A percentile compares a stretch with the other conserved stretches of the same genome.
phyloP scores from a whole-genome alignment of 495 filamentous ascomycete species.

The Penicillium coprophilum region DNA sequence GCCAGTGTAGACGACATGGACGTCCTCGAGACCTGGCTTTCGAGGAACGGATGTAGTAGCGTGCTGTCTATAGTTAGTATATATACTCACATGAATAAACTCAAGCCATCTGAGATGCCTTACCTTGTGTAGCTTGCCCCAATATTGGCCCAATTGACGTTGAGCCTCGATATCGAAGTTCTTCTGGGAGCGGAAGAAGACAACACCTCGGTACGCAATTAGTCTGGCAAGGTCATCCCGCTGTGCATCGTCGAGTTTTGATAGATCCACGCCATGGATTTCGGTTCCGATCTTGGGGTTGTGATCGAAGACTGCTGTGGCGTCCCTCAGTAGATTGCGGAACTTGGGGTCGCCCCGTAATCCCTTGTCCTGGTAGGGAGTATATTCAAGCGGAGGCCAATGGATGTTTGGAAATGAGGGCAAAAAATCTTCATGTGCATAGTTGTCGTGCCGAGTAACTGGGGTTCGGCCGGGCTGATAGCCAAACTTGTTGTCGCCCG shows the following conservation, averaged over 20 bases:
- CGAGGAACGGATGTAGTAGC: constrained; percentile 61
- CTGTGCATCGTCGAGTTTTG: constrained; percentile 63
- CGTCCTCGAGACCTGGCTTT: constrained; percentile 61
- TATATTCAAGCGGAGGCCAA: constrained; percentile 52
- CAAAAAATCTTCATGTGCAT: constrained; percentile 56
- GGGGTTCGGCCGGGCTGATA: constrained; percentile 52
- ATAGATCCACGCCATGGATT: constrained; percentile 66
- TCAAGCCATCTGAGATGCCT: background rate
- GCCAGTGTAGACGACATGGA: constrained; percentile 66
- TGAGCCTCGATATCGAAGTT: constrained; percentile 67
- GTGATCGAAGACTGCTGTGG: constrained; percentile 58
- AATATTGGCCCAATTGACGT: constrained; percentile 63
- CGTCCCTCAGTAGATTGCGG: constrained; percentile 49
- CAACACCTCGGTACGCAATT: constrained; percentile 68
- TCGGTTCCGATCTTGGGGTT: constrained; percentile 74
- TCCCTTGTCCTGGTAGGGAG: constrained; percentile 56
- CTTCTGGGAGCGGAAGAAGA: constrained; percentile 69
- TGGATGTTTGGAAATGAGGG: constrained; percentile 57
- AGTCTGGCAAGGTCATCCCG: constrained; percentile 75
- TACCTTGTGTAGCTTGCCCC: constrained; percentile 64
- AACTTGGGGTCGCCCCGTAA: constrained; percentile 55
- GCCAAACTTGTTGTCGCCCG: constrained; percentile 34
- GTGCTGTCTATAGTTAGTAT: constrained; percentile 32
- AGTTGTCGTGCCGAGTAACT: constrained; percentile 47
- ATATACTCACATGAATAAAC: background rate